Evolutionary conservation across 371 early-diverging fungal genomes (phyloP).

Genomic region (Fennellomyces sp.): DNA sequence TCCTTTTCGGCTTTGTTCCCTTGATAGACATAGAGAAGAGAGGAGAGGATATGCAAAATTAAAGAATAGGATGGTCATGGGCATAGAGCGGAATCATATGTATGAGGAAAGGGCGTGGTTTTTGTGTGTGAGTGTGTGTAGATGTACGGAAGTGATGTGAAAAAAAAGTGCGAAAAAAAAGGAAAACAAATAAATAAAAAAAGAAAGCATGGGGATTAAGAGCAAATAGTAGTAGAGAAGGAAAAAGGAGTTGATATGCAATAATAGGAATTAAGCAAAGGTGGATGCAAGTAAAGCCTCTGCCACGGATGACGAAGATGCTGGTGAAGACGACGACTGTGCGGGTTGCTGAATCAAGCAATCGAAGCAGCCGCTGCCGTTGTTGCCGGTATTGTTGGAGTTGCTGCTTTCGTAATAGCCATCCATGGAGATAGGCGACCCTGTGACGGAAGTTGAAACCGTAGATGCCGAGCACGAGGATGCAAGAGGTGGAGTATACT

Average conservation of each 20-base stretch:
- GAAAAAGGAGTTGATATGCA: background rate
- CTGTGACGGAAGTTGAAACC: slow-evolving; percentile 20
- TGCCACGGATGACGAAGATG: background rate
- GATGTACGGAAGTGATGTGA: background rate
- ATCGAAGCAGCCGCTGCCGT: background rate
- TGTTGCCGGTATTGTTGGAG: background rate
- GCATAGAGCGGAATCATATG: slow-evolving; percentile 16
- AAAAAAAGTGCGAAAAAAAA: background rate
- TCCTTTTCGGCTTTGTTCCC: slow-evolving; percentile 8
- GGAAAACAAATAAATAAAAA: background rate
- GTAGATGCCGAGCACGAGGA: slow-evolving; percentile 29
- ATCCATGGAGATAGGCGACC: slow-evolving; percentile 31
- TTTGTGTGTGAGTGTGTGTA: background rate
- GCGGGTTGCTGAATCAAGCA: slow-evolving; percentile 4
- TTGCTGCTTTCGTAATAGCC: slow-evolving; percentile 16
- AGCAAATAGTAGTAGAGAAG: background rate
- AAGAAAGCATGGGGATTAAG: slow-evolving; percentile 1
- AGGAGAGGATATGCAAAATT: background rate
- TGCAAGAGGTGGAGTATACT: slow-evolving; percentile 31
- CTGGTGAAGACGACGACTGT: background rate
- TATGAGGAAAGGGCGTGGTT: background rate
- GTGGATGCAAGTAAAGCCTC: background rate
- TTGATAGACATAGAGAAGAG: slow-evolving; percentile 7
- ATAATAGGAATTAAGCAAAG: slow-evolving; percentile 1
- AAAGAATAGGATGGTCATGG: slow-evolving; percentile 1